phyloP scores from a whole-genome alignment of 2,329 filamentous ascomycete genomes.

The Lachnellula cervina region DNA sequence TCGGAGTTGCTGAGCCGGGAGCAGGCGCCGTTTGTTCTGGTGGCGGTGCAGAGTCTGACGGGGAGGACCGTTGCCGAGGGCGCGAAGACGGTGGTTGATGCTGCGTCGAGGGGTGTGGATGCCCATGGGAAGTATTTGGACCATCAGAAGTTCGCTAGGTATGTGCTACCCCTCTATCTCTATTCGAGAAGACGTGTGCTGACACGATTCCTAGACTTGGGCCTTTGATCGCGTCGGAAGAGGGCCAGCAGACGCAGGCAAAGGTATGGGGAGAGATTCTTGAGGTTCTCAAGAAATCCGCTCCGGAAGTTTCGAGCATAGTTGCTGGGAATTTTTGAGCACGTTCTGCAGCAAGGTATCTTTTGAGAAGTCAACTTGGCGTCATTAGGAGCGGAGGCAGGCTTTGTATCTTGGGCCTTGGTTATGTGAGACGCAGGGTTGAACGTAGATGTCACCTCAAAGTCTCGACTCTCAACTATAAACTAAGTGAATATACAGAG shows the following conservation, averaged over 20 bases:
- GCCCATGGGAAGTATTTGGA: conserved; percentile 23
- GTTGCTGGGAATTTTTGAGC: not conserved
- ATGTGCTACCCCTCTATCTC: not conserved
- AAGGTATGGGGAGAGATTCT: conserved; percentile 5
- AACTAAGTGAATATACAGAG: no score
- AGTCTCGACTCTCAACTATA: no score
- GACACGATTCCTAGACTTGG: not conserved
- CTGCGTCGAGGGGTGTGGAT: conserved; percentile 13
- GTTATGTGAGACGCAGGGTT: no score
- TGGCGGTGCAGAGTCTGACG: conserved; percentile 5
- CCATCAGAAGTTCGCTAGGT: conserved; percentile 11
- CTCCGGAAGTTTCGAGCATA: not conserved
- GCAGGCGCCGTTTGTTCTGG: conserved; percentile 1
- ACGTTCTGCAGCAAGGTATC: no score
- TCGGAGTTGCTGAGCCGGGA: conserved; percentile 21
- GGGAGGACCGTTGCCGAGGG: conserved; percentile 21
- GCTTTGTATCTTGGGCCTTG: no score
- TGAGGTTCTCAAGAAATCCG: not conserved
- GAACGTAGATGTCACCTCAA: no score
- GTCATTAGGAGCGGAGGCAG: no score
- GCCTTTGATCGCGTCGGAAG: not conserved
- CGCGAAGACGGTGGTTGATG: conserved; percentile 23
- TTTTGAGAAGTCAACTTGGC: no score
- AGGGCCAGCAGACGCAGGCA: not conserved
- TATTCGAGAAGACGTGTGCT: not conserved